These are phyloP conservation scores for Articulospora tetracladia DNA, from an alignment of 495 filamentous ascomycete species.

Conservation along the genomic window DNA sequence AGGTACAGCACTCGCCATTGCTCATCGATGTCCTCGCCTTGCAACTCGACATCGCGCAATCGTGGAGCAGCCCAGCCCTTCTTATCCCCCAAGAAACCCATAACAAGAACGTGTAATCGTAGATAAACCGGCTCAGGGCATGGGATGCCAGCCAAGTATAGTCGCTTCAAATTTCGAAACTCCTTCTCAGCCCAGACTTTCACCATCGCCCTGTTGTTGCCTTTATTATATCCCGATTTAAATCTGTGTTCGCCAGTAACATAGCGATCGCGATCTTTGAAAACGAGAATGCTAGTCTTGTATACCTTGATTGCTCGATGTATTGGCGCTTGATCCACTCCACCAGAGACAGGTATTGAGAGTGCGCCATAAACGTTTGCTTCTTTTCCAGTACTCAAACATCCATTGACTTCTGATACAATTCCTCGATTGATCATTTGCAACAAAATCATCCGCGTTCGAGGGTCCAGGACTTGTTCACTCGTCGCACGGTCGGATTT, in stretches of 20 bases:
- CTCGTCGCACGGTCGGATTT: constrained; percentile 89
- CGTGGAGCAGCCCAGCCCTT: constrained; percentile 84
- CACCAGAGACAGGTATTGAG: constrained; percentile 36
- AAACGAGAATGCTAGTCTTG: constrained; percentile 93
- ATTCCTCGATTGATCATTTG: constrained; percentile 88
- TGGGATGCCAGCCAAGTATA: constrained; percentile 78
- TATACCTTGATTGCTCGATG: constrained; percentile 95
- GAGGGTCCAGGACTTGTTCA: constrained; percentile 89
- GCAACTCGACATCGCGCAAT: constrained; percentile 68
- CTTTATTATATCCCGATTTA: constrained; percentile 80
- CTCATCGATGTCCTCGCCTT: constrained; percentile 42
- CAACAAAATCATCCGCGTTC: constrained; percentile 89
- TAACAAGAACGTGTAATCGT: constrained; percentile 85
- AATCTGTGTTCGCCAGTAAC: constrained; percentile 89
- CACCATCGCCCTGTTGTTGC: constrained; percentile 90
- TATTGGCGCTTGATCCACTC: constrained; percentile 36
- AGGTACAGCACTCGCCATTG: constrained; percentile 76
- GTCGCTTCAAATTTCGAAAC: constrained; percentile 85
- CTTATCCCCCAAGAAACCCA: constrained; percentile 86
- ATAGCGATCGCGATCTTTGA: constrained; percentile 96
- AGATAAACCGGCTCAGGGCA: constrained; percentile 87
- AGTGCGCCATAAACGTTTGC: constrained; percentile 93
- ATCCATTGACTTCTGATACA: constrained; percentile 83
- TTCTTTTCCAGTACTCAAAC: constrained; percentile 93
- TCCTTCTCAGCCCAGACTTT: constrained; percentile 99